These are phyloP conservation scores for Fraxinus angustifolia DNA, from an alignment of 305 asterid species.

Conservation along the genomic window DNA sequence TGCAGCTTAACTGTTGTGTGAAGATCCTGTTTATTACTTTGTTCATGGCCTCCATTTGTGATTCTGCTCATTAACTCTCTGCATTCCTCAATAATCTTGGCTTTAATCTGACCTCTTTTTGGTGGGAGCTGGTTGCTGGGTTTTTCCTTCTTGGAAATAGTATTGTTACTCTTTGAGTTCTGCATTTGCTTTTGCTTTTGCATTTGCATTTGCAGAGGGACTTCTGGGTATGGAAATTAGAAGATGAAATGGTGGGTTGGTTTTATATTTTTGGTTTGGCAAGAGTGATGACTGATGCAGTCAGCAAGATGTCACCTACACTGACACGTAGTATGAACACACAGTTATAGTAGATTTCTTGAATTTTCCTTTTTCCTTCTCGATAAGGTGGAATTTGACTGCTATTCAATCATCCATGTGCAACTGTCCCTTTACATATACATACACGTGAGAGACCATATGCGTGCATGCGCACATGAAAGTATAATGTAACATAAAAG, in stretches of 20 bases:
- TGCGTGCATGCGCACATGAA: background rate
- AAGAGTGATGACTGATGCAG: background rate
- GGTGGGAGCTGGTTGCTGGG: constrained; percentile 17
- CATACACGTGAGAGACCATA: background rate
- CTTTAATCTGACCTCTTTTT: constrained; percentile 30
- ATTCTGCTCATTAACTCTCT: background rate
- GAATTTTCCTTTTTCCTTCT: background rate
- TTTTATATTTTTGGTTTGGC: background rate
- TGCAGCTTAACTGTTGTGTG: background rate
- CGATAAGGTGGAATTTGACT: background rate
- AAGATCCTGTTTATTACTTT: background rate
- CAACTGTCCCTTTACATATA: background rate
- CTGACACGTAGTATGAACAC: background rate
- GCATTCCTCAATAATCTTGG: constrained; percentile 10
- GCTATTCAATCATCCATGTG: background rate
- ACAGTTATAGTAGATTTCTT: background rate
- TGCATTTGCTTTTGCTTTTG: background rate
- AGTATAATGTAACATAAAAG: no score
- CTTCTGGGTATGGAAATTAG: background rate
- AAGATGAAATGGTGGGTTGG: background rate
- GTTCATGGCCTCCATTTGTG: background rate
- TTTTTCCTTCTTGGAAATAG: background rate
- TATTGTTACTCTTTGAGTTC: background rate
- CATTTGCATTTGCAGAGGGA: background rate
- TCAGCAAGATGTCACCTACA: background rate